phyloP scores from a whole-genome alignment of 345 rosid species.

The Chamaenerion angustifolium region DNA sequence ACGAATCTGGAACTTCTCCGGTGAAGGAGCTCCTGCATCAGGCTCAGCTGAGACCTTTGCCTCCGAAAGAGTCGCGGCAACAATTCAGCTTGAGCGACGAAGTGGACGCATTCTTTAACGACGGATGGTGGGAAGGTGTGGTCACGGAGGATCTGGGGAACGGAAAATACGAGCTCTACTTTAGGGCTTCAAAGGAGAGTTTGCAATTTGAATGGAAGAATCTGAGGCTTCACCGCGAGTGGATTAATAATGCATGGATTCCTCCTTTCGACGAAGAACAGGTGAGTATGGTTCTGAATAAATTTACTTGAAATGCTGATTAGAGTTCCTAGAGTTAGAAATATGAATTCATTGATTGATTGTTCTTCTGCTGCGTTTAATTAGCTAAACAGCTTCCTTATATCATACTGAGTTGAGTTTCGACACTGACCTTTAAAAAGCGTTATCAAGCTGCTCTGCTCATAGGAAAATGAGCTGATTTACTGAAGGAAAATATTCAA shows the following conservation, averaged over 20 bases:
- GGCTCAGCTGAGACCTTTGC: conserved; percentile 31
- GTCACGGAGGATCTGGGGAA: conserved; percentile 36
- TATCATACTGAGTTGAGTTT: too few relatives aligned
- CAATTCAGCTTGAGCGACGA: conserved; percentile 32
- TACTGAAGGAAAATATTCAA: too few relatives aligned
- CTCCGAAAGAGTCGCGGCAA: conserved; percentile 41
- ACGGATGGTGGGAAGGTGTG: conserved; percentile 93
- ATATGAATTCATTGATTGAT: too few relatives aligned
- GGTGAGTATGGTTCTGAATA: conserved; percentile 9
- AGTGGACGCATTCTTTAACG: conserved; percentile 55
- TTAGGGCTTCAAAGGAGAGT: conserved; percentile 43
- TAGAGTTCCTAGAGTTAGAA: too few relatives aligned
- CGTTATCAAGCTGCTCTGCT: too few relatives aligned
- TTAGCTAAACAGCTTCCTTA: too few relatives aligned
- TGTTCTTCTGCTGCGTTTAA: too few relatives aligned
- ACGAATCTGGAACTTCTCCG: conserved; percentile 30
- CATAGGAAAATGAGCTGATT: too few relatives aligned
- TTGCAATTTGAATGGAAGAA: conserved; percentile 27
- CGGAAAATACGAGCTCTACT: conserved; percentile 49
- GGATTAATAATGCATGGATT: conserved; percentile 51
- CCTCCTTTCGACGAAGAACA: conserved; percentile 30
- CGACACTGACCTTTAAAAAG: too few relatives aligned
- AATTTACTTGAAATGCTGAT: background rate
- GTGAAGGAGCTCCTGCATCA: conserved; percentile 26
- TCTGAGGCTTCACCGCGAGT: conserved; percentile 58